Evolutionary conservation across 108 stramenopile species (phyloP).

Genomic region (Cylindrotheca closterium): DNA sequence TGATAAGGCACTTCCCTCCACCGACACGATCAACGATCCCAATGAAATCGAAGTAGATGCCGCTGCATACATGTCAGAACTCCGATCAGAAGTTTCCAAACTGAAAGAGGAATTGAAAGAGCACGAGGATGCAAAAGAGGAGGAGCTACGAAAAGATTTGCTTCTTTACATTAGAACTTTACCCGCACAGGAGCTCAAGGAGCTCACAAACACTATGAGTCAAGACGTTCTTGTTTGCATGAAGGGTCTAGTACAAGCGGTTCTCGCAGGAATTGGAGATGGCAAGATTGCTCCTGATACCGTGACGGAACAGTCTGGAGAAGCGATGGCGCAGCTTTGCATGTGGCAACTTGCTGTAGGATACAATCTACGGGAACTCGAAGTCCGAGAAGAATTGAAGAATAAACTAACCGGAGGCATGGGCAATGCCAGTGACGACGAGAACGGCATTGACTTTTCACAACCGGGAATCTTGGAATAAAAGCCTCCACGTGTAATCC

Average conservation of each 20-base stretch:
- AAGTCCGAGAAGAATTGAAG: constrained; percentile 87
- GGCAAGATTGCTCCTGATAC: constrained; percentile 73
- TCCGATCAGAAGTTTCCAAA: constrained; percentile 74
- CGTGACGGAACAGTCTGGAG: constrained; percentile 89
- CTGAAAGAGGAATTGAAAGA: constrained; percentile 65
- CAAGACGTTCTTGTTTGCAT: constrained; percentile 93
- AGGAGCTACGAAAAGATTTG: constrained; percentile 85
- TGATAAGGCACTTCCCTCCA: constrained; percentile 1
- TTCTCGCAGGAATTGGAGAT: constrained; percentile 72
- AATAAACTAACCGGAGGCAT: constrained; percentile 13
- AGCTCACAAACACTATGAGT: constrained; percentile 82
- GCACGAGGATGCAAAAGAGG: constrained; percentile 68
- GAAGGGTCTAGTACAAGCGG: constrained; percentile 89
- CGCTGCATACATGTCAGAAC: constrained; percentile 89
- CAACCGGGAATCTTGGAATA: constrained; percentile 35
- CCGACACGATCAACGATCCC: constrained; percentile 27
- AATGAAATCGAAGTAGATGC: constrained; percentile 90
- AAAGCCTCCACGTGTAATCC: neutral
- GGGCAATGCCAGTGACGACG: constrained; percentile 7
- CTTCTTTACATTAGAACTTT: constrained; percentile 90
- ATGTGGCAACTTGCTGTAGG: constrained; percentile 98
- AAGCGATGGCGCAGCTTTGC: constrained; percentile 94
- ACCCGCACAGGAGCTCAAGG: constrained; percentile 77
- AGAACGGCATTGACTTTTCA: constrained; percentile 12
- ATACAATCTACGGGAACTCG: constrained; percentile 91